Base-by-base conservation (phyloP, 345 rosid genomes). In the Eucalyptus dawsonii region DNA sequence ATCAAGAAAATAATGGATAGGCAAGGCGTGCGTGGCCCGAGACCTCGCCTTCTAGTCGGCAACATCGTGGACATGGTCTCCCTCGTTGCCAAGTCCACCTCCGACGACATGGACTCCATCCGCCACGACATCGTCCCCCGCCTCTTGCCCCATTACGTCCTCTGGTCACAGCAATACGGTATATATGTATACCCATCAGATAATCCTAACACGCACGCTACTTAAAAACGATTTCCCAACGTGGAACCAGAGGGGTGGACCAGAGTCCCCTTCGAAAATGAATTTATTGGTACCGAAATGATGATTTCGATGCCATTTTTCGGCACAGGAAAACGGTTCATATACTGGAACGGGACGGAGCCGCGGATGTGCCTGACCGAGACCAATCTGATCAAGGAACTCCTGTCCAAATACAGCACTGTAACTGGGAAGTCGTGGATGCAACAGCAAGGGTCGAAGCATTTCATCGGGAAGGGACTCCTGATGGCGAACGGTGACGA, bases 11-110 rank as follows among this genome's bases (percentile, higher is more conserved):
- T 92, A 7, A 96, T 98, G 99, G 95, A 91, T 87, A 93, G 91
- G 92, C 99, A 98, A 95, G 99, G 98, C 4, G 97, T 98, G 90
- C 94, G 92, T 92, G 99, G 99, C 58, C 99, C 99, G 12, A 91
- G 91, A 47, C 97, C 99, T 42, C 93, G 95, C 50, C 93, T 92
- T 67, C 92, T 98, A 13, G 93, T 94, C 44, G 99, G 99, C 37
- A 97, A 97, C 96, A 93, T 98, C 89, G 47, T 90, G n/a, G 97
- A 97, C 50, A 92, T 96, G 91, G 91, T 95, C 80, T 69, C 94
- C 34, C 92, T 97, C n/a, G 90, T 96, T 81, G 92, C 98, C 60
- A 89, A 92, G 24, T 93, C 99, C 3, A 92, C 96, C 91, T 91
- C 99, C 87, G 86, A 87, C 10, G 97, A 95, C 89, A 93, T 94